phyloP scores from a whole-genome alignment of 2,329 filamentous ascomycete genomes.

The Myriosclerotinia curreyana region DNA sequence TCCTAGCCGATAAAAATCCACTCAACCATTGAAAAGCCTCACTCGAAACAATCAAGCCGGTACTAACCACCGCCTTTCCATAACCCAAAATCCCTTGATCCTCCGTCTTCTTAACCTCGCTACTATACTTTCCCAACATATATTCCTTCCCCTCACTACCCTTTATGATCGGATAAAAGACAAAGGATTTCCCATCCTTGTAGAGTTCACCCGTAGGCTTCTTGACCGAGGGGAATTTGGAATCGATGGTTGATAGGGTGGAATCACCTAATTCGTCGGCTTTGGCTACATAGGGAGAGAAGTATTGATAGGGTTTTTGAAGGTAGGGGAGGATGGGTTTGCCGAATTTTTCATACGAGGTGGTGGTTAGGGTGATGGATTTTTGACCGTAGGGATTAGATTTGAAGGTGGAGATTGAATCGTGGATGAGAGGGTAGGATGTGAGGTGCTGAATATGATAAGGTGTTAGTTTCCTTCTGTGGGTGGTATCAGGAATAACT shows the following conservation, averaged over 20 bases:
- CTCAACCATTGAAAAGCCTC: conserved; percentile 63
- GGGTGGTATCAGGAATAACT: conserved; percentile 42
- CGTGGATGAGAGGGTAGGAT: conserved; percentile 79
- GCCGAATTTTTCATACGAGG: conserved; percentile 50
- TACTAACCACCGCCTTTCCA: conserved; percentile 67
- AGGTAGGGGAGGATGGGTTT: conserved; percentile 78
- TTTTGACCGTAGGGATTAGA: conserved; percentile 79
- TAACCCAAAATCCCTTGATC: conserved; percentile 63
- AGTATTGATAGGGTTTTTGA: conserved; percentile 73
- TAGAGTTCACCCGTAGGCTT: conserved; percentile 71
- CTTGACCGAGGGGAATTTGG: conserved; percentile 69
- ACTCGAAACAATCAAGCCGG: conserved; percentile 62
- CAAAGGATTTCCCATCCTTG: conserved; percentile 58
- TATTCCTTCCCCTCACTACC: conserved; percentile 61
- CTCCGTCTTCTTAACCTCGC: conserved; percentile 61
- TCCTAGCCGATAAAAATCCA: conserved; percentile 58
- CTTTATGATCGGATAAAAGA: conserved; percentile 62
- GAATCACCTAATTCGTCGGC: conserved; percentile 75
- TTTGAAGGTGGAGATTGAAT: conserved; percentile 75
- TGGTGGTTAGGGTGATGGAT: conserved; percentile 53
- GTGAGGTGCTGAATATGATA: conserved; percentile 65
- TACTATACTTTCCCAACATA: conserved; percentile 54
- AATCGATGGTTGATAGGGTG: conserved; percentile 66
- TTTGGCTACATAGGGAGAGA: conserved; percentile 79
- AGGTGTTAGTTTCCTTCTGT: conserved; percentile 15